These are phyloP conservation scores for Phlebiopsis gigantea DNA, from an alignment of 768 basidiomycete species.

Conservation along the genomic window DNA sequence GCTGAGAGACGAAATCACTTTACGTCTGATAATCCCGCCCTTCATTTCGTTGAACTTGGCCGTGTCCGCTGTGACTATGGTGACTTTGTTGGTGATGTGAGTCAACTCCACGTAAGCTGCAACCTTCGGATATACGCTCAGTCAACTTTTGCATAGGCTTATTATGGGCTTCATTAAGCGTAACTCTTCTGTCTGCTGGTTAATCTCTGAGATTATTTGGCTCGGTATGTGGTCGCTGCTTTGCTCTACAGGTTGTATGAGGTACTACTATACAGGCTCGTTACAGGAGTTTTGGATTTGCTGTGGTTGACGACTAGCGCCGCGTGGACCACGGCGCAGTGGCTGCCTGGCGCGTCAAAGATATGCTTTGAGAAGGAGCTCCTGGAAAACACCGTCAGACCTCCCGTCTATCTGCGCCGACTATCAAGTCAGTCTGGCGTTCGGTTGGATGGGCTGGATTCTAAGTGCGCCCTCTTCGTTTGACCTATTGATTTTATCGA, in stretches of 20 bases:
- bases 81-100: constrained; percentile 18
- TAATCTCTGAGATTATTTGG: constrained; percentile 25
- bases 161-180: constrained; percentile 21
- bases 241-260: background rate
- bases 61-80: constrained; percentile 16
- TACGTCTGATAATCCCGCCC: background rate
- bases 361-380: too few relatives aligned
- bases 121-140: background rate
- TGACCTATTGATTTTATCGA: background rate
- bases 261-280: too few relatives aligned
- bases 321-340: constrained; percentile 14
- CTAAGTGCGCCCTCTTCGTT: background rate
- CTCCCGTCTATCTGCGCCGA: background rate
- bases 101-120: too few relatives aligned
- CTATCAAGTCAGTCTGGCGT: background rate
- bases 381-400: too few relatives aligned
- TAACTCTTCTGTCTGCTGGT: constrained; percentile 24
- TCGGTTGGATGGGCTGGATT: constrained; percentile 2
- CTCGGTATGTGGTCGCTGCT: constrained; percentile 14
- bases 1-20: background rate
- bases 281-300: constrained; percentile 24
- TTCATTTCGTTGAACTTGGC: constrained; percentile 19
- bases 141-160: constrained; percentile 15
- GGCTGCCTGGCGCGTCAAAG: constrained; percentile 5
- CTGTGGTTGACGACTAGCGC: constrained; percentile 27